Conservation (phyloP, 2,329 filamentous ascomycete species). For the Xylariaceae sp. region DNA sequence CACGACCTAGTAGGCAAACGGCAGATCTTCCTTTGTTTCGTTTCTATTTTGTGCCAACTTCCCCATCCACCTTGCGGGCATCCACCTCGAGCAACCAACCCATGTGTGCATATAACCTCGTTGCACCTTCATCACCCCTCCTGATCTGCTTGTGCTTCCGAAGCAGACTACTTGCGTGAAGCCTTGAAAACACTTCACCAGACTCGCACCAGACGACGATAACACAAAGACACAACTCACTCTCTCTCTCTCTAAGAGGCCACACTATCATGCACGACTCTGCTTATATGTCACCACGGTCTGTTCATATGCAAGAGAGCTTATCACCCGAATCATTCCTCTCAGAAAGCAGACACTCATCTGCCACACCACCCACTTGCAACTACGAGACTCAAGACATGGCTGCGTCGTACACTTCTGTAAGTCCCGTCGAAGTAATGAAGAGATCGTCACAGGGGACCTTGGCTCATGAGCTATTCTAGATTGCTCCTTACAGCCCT, state of each 20-base stretch:
- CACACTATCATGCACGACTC: conserved; percentile 28
- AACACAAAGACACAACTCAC: conserved; percentile 8
- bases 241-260: conserved; percentile 11
- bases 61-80: not conserved
- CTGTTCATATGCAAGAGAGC: conserved; percentile 24
- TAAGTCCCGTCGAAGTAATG: conserved; percentile 20
- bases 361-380: conserved; percentile 24
- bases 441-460: not conserved
- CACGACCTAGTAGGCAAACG: conserved; percentile 8
- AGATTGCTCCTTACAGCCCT: conserved; percentile 33
- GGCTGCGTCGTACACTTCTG: conserved; percentile 26
- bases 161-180: conserved; percentile 12
- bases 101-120: conserved; percentile 27
- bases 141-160: conserved; percentile 17
- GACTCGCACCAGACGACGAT: not conserved
- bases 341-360: conserved; percentile 15
- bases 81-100: conserved; percentile 4
- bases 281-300: conserved; percentile 22
- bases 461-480: conserved; percentile 2
- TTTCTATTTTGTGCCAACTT: conserved; percentile 7
- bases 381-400: conserved; percentile 28
- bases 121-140: conserved; percentile 18
- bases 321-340: conserved; percentile 16
- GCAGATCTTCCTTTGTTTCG: conserved; percentile 12
- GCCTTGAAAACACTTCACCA: conserved; percentile 14